Evolutionary conservation across 257 asterid species (phyloP).

Genomic region (Fraxinus excelsior): DNA sequence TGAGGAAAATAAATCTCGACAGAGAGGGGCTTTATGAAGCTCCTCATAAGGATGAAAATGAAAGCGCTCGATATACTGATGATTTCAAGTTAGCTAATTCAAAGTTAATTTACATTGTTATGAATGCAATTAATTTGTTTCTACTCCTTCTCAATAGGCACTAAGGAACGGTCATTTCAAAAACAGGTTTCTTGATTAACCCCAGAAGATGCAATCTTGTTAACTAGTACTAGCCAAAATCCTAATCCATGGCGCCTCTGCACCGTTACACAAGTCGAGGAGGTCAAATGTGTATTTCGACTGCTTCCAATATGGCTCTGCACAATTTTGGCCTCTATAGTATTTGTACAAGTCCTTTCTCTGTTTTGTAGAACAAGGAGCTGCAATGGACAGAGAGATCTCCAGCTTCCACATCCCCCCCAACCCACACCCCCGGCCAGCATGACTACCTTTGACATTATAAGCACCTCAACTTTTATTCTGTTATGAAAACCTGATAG

Average conservation of each 20-base stretch:
- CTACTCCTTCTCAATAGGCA: not conserved
- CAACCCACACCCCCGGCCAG: conserved; percentile 88
- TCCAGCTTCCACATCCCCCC: conserved; percentile 49
- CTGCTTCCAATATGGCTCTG: conserved; percentile 85
- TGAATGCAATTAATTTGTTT: not conserved
- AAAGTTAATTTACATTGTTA: not conserved
- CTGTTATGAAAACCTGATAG: conserved; percentile 61
- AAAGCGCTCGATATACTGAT: conserved; percentile 48
- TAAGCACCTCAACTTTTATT: conserved; percentile 80
- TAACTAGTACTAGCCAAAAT: conserved; percentile 44
- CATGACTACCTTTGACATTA: conserved; percentile 76
- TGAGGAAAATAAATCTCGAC: conserved; percentile 49
- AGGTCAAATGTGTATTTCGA: conserved; percentile 72
- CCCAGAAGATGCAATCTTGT: conserved; percentile 43
- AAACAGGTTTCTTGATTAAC: conserved; percentile 69
- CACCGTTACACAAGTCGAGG: conserved; percentile 80
- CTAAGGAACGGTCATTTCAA: not conserved
- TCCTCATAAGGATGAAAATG: conserved; percentile 43
- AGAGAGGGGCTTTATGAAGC: conserved; percentile 64
- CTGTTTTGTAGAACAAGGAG: conserved; percentile 83
- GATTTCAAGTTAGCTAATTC: conserved; percentile 60
- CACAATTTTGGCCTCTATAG: conserved; percentile 67
- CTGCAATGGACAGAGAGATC: conserved; percentile 67
- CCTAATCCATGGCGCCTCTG: conserved; percentile 76
- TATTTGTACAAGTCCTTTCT: conserved; percentile 77